Evolutionary conservation across 345 rosid species (phyloP).

Genomic region (Eucalyptus erythrocorys): DNA sequence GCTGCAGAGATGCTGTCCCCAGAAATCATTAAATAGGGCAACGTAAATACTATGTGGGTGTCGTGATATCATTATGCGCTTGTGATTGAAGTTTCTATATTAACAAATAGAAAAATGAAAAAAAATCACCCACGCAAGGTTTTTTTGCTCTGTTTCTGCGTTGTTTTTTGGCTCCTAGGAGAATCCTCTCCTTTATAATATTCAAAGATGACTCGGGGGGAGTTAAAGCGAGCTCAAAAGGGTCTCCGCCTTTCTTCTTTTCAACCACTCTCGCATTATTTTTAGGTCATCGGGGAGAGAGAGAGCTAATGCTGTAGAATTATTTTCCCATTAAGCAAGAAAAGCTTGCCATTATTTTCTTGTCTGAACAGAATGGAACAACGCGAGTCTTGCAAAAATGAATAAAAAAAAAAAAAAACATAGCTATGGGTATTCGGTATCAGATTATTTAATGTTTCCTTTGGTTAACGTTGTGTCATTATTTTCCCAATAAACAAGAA

Average conservation of each 20-base stretch:
- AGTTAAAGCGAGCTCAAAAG: constrained; percentile 12
- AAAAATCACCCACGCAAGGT: not conserved
- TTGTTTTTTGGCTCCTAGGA: not conserved
- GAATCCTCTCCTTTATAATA: not conserved
- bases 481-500: not conserved
- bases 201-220: not conserved
- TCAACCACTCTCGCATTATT: constrained; percentile 24
- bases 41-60: not conserved
- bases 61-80: not conserved
- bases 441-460: not conserved
- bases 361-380: not conserved
- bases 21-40: not conserved
- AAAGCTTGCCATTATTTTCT: not conserved
- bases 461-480: not conserved
- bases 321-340: not conserved
- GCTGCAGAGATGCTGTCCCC: not conserved
- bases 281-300: not conserved
- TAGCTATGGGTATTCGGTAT: not conserved
- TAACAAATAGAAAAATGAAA: not conserved
- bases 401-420: not conserved
- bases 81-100: not conserved
- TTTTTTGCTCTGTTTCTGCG: not conserved
- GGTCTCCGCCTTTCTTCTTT: constrained; percentile 23
- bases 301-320: not conserved
- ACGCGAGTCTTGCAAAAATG: not conserved